Base-by-base conservation (phyloP, 345 rosid species). In the Ceriops tagal region DNA sequence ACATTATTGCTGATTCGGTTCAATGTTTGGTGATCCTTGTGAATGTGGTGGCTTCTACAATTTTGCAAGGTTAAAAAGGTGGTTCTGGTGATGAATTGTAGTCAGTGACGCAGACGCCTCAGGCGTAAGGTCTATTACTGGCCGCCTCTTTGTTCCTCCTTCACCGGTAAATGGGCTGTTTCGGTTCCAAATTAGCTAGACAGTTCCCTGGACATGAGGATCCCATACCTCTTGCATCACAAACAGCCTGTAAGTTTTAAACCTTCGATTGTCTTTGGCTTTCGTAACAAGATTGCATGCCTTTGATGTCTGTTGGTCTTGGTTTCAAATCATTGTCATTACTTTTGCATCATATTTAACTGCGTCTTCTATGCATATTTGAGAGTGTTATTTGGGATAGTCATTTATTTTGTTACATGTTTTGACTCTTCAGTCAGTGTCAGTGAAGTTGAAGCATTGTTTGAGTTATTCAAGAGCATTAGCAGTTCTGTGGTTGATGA, bases 391-490 rank as follows among this genome's bases (percentile, higher is more conserved):
- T 9, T 66, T 0, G 24, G n/a, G 16, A 5, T 20, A 4, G 31
- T 46, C 16, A 6, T 46, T 28, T 16, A 32, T 58, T 19, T 59
- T 51, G 58, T 27, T 13, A 5, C 5, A 39, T 68, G 59, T 71
- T 73, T 70, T 68, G 1, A n/a, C 43, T 62, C 16, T 28, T 61
- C 98, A 96, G 99, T 92, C 81, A 90, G 96, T 78, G 98, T 96
- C 32, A 92, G 96, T 82, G 99, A 96, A 86, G 98, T 96, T 78
- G 98, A 96, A 88, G 99, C 99, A 61, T 81, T 96, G 28, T 92
- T 90, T 80, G 99, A 92, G 82, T 81, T 96, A 53, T 96, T 81
- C 84, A 92, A 92, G 88, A 96, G 93, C 88, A 90, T 96, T 83
- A 92, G 99, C 82, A 82, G 97, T 77, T 92, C 98, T 20, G 89